A percentile compares a stretch with the other conserved stretches of the same genome.
phyloP scores from a whole-genome alignment of 441 rosid species.

The Rhodomyrtus psidioides region DNA sequence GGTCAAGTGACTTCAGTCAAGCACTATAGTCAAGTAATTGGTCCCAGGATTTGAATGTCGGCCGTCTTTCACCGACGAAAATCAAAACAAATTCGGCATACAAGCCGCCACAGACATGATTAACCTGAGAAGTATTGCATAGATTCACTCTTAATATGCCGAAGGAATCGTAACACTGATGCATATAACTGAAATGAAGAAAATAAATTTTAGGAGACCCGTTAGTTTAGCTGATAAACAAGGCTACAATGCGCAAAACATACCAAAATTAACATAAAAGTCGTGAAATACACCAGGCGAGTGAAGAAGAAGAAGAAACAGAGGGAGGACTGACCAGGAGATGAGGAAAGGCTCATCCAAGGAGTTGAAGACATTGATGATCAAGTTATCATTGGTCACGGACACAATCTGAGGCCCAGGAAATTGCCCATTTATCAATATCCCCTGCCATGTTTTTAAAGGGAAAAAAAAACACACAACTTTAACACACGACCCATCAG shows the following conservation, averaged over 20 bases:
- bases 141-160: background rate
- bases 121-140: background rate
- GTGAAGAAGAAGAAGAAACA: background rate
- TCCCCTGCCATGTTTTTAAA: constrained; percentile 1
- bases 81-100: background rate
- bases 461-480: background rate
- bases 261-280: background rate
- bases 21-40: background rate
- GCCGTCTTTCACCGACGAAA: background rate
- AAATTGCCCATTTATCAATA: constrained; percentile 11
- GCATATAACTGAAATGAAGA: background rate
- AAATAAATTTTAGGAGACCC: background rate
- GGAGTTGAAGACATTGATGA: constrained; percentile 13
- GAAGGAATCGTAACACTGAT: background rate
- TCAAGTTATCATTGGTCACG: constrained; percentile 10
- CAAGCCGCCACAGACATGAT: background rate
- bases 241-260: background rate
- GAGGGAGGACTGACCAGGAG: background rate
- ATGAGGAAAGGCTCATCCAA: constrained; percentile 12
- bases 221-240: background rate
- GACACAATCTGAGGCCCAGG: constrained; percentile 8
- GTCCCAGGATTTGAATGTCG: background rate
- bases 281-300: background rate
- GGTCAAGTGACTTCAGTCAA: background rate
- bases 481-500: background rate